phyloP scores from a whole-genome alignment of 2,329 filamentous ascomycete species.

The Westerdykella aurantiaca region DNA sequence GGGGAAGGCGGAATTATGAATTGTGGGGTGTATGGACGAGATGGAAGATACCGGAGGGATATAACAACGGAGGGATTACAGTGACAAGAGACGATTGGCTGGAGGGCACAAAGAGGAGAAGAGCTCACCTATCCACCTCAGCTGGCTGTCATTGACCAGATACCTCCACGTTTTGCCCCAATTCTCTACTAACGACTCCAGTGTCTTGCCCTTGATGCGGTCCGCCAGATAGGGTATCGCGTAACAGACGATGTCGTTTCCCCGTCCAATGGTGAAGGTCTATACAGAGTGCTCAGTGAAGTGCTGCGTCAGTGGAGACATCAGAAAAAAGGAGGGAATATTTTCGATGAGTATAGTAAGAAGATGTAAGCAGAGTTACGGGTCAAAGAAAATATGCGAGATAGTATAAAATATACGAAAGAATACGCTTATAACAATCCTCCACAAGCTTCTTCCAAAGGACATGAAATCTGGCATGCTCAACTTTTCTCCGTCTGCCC shows the following conservation, averaged over 20 bases:
- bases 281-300: constrained; percentile 13
- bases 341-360: neutral
- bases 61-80: too few relatives aligned
- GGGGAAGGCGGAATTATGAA: too few relatives aligned
- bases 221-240: constrained; percentile 75
- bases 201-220: constrained; percentile 67
- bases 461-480: too few relatives aligned
- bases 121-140: constrained; percentile 69
- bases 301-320: constrained; percentile 2
- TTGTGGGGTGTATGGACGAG: too few relatives aligned
- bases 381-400: neutral
- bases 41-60: too few relatives aligned
- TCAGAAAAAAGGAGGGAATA: neutral
- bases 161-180: constrained; percentile 89
- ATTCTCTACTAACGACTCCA: constrained; percentile 69
- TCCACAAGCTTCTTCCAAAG: too few relatives aligned
- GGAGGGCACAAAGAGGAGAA: too few relatives aligned
- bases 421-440: too few relatives aligned
- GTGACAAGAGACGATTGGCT: too few relatives aligned
- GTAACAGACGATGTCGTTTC: constrained; percentile 86
- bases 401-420: too few relatives aligned
- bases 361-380: neutral
- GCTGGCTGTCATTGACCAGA: constrained; percentile 83
- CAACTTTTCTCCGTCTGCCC: too few relatives aligned
- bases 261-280: constrained; percentile 79